Conservation (phyloP, 148 eudicot species). For the Camellia lanceoleosa region DNA sequence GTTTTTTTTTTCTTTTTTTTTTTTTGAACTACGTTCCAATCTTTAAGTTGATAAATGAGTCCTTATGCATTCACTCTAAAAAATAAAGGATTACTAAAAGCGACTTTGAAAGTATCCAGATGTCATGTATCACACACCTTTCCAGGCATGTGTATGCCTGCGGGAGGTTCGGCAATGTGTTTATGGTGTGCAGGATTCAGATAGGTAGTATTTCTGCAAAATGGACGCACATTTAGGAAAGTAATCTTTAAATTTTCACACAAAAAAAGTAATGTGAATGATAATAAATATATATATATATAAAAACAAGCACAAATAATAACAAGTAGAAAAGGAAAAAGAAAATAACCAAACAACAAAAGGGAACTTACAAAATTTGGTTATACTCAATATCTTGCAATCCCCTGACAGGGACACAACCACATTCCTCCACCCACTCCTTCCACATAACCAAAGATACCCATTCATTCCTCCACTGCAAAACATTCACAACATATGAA, state of each 20-base stretch:
- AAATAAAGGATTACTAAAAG: not conserved
- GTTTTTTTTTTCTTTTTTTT: no score
- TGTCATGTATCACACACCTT: slow-evolving; percentile 47
- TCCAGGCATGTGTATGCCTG: slow-evolving; percentile 64
- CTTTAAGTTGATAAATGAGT: not conserved
- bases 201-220: slow-evolving; percentile 74
- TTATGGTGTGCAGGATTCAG: slow-evolving; percentile 67
- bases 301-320: not conserved
- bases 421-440: slow-evolving; percentile 64
- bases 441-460: slow-evolving; percentile 66
- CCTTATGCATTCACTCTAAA: not conserved
- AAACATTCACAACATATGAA: not conserved
- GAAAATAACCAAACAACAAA: slow-evolving; percentile 3
- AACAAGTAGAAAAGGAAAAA: not conserved
- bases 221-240: not conserved
- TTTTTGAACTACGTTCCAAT: not conserved
- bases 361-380: slow-evolving; percentile 62
- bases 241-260: not conserved
- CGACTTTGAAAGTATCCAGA: slow-evolving; percentile 4
- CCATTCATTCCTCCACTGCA: slow-evolving; percentile 95
- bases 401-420: slow-evolving; percentile 65
- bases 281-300: not conserved
- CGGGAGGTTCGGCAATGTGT: slow-evolving; percentile 72
- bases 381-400: slow-evolving; percentile 56
- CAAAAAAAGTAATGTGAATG: not conserved